Evolutionary conservation across 148 eudicot species (phyloP).

Genomic region (Silene conica): DNA sequence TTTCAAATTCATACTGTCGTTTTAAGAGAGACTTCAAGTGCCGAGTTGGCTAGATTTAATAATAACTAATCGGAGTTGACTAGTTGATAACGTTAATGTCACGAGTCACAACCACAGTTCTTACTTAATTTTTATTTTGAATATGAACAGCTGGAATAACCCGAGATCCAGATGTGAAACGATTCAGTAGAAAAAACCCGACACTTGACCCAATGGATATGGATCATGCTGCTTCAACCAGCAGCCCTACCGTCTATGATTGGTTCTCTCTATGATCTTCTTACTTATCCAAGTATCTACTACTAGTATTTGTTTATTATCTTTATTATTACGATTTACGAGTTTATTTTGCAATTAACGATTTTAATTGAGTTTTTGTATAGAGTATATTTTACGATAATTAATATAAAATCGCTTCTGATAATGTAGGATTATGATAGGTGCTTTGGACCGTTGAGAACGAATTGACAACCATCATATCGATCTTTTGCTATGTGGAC

Average conservation of each 20-base stretch:
- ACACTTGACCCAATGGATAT: conserved; percentile 15
- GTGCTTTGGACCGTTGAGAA: conserved; percentile 70
- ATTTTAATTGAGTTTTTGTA: too few relatives aligned
- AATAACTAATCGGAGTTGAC: too few relatives aligned
- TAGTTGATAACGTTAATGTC: too few relatives aligned
- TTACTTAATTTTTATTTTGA: too few relatives aligned
- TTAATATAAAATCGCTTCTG: neutral
- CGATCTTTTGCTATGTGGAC: conserved; percentile 1
- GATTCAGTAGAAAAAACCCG: conserved; percentile 41
- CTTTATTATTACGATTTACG: too few relatives aligned
- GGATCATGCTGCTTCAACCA: conserved; percentile 27
- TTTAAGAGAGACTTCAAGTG: too few relatives aligned
- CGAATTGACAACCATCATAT: neutral
- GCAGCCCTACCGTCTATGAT: conserved; percentile 50
- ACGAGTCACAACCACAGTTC: too few relatives aligned
- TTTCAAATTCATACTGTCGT: too few relatives aligned
- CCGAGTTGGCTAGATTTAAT: too few relatives aligned
- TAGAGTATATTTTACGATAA: too few relatives aligned
- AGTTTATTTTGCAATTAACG: too few relatives aligned
- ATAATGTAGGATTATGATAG: conserved; percentile 58
- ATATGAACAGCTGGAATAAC: conserved; percentile 34
- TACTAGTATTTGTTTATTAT: too few relatives aligned
- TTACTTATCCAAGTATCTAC: neutral
- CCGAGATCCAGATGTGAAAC: conserved; percentile 37
- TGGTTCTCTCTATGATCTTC: conserved; percentile 35